Evolutionary conservation across 2,329 filamentous ascomycete species (phyloP).

Genomic region (Penicillium concentricum): DNA sequence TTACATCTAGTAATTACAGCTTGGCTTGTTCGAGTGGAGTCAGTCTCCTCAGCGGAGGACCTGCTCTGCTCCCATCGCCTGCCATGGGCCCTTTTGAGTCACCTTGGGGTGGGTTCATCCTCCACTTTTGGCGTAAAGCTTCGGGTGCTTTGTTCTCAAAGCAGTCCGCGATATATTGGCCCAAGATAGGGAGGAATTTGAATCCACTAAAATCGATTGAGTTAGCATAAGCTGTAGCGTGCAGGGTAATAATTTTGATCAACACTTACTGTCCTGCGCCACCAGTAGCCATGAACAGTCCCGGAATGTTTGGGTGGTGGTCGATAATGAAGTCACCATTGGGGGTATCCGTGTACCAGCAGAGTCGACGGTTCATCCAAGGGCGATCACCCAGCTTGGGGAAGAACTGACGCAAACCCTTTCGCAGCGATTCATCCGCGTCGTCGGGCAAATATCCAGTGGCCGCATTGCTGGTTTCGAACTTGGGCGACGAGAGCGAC

Average conservation of each 20-base stretch:
- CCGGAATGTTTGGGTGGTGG: slow-evolving; percentile 59
- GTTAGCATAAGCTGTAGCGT: neutral
- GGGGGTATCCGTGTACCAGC: slow-evolving; percentile 71
- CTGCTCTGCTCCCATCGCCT: slow-evolving; percentile 31
- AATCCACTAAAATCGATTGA: slow-evolving; percentile 30
- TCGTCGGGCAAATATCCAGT: slow-evolving; percentile 46
- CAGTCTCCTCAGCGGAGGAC: slow-evolving; percentile 26
- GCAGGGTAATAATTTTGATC: neutral
- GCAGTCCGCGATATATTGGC: slow-evolving; percentile 60
- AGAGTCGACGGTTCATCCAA: slow-evolving; percentile 62
- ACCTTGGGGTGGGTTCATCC: slow-evolving; percentile 8
- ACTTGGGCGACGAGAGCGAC: slow-evolving; percentile 38
- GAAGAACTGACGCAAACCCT: slow-evolving; percentile 59
- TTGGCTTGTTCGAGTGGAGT: slow-evolving; percentile 25
- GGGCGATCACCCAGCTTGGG: slow-evolving; percentile 58
- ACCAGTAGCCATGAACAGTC: slow-evolving; percentile 43
- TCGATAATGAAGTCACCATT: slow-evolving; percentile 68
- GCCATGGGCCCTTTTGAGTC: slow-evolving; percentile 12
- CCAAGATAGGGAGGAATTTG: slow-evolving; percentile 68
- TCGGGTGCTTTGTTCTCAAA: slow-evolving; percentile 47
- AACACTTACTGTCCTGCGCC: slow-evolving; percentile 27
- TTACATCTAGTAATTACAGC: slow-evolving; percentile 8
- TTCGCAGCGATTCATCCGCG: slow-evolving; percentile 58
- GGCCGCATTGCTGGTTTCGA: slow-evolving; percentile 40
- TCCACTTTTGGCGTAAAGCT: slow-evolving; percentile 63